phyloP scores from a whole-genome alignment of 2,329 filamentous ascomycete genomes.

The Ceratocystis variospora region DNA sequence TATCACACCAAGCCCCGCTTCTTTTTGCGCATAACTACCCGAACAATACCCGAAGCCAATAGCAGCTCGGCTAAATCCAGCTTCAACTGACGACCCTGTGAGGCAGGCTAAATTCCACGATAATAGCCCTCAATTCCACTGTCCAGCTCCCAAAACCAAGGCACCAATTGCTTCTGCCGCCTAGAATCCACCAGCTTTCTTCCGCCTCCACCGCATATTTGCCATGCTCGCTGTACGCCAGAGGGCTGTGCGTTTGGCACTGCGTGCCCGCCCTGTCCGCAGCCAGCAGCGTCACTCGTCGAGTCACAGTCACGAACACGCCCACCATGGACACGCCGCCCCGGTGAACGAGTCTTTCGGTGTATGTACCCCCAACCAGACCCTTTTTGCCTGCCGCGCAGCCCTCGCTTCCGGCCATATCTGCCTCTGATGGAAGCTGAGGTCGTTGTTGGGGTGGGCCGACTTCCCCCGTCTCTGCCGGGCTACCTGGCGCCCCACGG shows the following conservation, averaged over 20 bases:
- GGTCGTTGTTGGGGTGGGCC: no score
- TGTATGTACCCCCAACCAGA: constrained; percentile 31
- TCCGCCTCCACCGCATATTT: constrained; percentile 9
- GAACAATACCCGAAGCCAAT: constrained; percentile 6
- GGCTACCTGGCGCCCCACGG: not conserved
- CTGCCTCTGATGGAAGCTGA: not conserved
- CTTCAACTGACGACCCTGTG: not conserved
- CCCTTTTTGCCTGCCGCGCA: not conserved
- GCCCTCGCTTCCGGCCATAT: not conserved
- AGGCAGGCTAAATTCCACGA: not conserved
- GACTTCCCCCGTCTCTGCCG: not conserved
- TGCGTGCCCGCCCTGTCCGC: constrained; percentile 26
- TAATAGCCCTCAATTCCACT: constrained; percentile 7
- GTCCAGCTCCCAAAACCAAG: not conserved
- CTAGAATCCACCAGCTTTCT: not conserved
- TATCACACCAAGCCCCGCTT: no score
- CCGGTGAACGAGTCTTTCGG: constrained; percentile 42
- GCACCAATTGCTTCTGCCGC: constrained; percentile 1
- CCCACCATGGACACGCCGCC: constrained; percentile 31
- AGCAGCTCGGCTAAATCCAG: constrained; percentile 8
- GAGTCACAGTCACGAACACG: constrained; percentile 31
- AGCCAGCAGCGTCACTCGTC: constrained; percentile 40
- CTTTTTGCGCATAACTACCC: not conserved
- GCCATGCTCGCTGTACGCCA: constrained; percentile 34
- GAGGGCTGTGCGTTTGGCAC: constrained; percentile 29